Conservation (phyloP, 345 rosid species). For the Salix purpurea region DNA sequence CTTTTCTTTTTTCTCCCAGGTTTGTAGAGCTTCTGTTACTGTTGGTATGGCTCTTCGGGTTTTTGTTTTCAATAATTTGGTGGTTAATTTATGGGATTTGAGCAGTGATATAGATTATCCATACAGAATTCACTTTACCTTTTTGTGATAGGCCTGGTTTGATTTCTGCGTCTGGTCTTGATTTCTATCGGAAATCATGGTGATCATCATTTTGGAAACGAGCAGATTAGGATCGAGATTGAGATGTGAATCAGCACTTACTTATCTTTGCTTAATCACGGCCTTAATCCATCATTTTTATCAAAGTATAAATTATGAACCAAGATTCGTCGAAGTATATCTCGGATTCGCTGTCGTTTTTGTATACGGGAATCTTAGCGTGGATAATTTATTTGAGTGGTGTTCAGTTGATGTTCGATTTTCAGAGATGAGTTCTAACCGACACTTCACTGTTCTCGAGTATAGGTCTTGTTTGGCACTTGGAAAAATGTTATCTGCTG, state of each 20-base stretch:
- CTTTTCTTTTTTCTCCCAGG: neutral
- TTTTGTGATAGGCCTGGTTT: neutral
- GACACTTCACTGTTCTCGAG: neutral
- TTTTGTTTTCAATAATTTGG: no score
- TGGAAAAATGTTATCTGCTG: neutral
- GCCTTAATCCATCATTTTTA: neutral
- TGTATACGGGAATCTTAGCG: no score
- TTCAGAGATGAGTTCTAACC: neutral
- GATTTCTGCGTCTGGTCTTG: neutral
- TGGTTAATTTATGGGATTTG: neutral
- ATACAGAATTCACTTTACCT: neutral
- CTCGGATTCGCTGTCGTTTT: no score
- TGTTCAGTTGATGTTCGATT: no score
- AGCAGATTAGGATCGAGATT: neutral
- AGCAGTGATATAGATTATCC: neutral
- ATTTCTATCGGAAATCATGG: neutral
- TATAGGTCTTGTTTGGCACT: neutral
- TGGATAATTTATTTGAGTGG: no score
- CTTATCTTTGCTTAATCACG: neutral
- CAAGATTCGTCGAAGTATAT: no score
- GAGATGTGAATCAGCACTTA: neutral
- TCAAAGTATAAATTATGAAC: no score
- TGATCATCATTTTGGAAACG: neutral
- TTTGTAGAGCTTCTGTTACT: neutral
- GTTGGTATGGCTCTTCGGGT: neutral